Evolutionary conservation across 768 basidiomycete species (phyloP).

Genomic region (Mycena belliarum): DNA sequence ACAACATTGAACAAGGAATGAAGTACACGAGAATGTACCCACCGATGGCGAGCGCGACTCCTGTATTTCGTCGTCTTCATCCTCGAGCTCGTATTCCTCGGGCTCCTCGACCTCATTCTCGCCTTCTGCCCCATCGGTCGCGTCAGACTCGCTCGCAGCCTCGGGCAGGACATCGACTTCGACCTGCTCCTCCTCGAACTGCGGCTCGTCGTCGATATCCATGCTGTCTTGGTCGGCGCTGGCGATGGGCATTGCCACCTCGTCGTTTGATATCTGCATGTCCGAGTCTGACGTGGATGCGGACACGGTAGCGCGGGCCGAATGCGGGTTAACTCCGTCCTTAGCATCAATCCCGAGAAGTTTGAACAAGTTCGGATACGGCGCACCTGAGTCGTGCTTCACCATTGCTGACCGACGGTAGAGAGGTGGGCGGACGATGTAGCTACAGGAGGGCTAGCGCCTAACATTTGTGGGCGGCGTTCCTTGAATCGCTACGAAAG

Average conservation of each 20-base stretch:
- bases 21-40: neutral
- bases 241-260: neutral
- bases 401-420: neutral
- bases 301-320: constrained; percentile 17
- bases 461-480: neutral
- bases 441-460: neutral
- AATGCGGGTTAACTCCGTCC: constrained; percentile 17
- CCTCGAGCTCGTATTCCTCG: constrained; percentile 23
- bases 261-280: constrained; percentile 18
- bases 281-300: constrained; percentile 22
- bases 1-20: neutral
- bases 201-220: constrained; percentile 14
- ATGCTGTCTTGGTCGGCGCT: neutral
- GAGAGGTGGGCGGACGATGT: no score
- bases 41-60: constrained; percentile 21
- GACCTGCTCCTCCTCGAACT: constrained; percentile 15
- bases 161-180: constrained; percentile 20
- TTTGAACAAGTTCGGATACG: neutral
- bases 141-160: constrained; percentile 16
- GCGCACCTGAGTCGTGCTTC: neutral
- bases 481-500: neutral
- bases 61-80: constrained; percentile 21
- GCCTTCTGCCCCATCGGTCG: constrained; percentile 11
- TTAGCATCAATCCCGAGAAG: constrained; percentile 12
- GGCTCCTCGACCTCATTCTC: constrained; percentile 18